Evolutionary conservation across 2,329 filamentous ascomycete genomes (phyloP).

Genomic region (Ophiocordyceps camponoti-rufipedis): DNA sequence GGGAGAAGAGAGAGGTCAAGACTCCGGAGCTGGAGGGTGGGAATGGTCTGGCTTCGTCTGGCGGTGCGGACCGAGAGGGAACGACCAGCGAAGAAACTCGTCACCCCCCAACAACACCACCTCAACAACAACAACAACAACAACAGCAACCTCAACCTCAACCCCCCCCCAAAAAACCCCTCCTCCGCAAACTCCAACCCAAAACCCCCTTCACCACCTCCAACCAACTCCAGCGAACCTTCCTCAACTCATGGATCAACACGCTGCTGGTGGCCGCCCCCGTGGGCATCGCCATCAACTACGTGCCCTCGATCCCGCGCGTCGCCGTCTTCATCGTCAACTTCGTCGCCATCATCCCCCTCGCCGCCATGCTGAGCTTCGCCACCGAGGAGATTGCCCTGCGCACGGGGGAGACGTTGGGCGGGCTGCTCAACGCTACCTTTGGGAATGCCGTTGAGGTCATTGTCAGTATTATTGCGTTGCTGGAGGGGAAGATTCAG

Average conservation of each 20-base stretch:
- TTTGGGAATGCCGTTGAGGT: constrained; percentile 69
- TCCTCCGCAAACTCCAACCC: constrained; percentile 28
- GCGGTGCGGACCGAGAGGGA: no score
- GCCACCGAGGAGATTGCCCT: constrained; percentile 61
- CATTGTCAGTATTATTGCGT: constrained; percentile 84
- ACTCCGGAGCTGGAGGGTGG: no score
- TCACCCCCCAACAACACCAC: no score
- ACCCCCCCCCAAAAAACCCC: constrained; percentile 4
- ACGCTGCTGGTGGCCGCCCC: constrained; percentile 57
- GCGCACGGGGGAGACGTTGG: constrained; percentile 55
- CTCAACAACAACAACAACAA: no score
- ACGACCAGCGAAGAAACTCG: no score
- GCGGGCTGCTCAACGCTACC: constrained; percentile 57
- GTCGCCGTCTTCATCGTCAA: constrained; percentile 58
- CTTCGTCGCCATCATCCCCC: constrained; percentile 63
- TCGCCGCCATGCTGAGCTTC: constrained; percentile 57
- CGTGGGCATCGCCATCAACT: constrained; percentile 50
- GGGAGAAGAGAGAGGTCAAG: no score
- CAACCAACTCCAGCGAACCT: constrained; percentile 53
- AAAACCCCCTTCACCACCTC: constrained; percentile 37
- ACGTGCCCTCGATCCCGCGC: constrained; percentile 44
- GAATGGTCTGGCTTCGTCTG: no score
- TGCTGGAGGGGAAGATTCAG: constrained; percentile 70
- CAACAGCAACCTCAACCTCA: no score
- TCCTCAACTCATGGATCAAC: constrained; percentile 71